A percentile compares a stretch with the other conserved stretches of the same genome.
These are phyloP conservation scores for Agroathelia rolfsii DNA, from an alignment of 1,284 basidiomycete species.

Conservation along the genomic window DNA sequence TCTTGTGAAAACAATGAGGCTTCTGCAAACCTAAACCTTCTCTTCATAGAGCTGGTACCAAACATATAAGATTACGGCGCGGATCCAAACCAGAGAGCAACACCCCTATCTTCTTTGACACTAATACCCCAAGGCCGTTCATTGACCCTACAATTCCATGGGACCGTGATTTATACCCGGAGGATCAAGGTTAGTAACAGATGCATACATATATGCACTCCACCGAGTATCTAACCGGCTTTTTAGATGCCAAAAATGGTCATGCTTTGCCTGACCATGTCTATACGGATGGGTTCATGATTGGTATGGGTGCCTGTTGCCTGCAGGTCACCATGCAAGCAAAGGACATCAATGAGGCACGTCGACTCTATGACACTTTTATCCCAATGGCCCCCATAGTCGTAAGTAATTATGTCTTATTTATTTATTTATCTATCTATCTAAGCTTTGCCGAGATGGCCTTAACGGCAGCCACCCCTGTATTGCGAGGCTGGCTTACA, in stretches of 20 bases:
- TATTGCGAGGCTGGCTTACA: too few species aligned
- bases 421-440: too few species aligned
- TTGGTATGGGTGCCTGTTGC: too few species aligned
- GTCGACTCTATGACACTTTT: conserved; percentile 89
- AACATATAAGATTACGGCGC: conserved; percentile 86
- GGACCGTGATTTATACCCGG: conserved; percentile 70
- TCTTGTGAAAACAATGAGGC: conserved; percentile 61
- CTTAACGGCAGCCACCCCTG: too few species aligned
- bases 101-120: conserved; percentile 87
- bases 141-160: conserved; percentile 85
- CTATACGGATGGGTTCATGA: too few species aligned
- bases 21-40: conserved; percentile 27
- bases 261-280: too few species aligned
- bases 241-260: too few species aligned
- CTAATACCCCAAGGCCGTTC: conserved; percentile 81
- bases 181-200: conserved; percentile 57
- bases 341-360: too few species aligned
- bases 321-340: too few species aligned
- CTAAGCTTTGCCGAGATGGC: too few species aligned
- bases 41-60: conserved; percentile 75
- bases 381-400: conserved; percentile 92
- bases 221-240: conserved; percentile 69
- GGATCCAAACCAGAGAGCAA: conserved; percentile 96
- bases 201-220: conserved; percentile 45
- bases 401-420: too few species aligned